Base-by-base conservation (phyloP, 1,284 basidiomycete genomes). In the Laetiporus sulphureus region DNA sequence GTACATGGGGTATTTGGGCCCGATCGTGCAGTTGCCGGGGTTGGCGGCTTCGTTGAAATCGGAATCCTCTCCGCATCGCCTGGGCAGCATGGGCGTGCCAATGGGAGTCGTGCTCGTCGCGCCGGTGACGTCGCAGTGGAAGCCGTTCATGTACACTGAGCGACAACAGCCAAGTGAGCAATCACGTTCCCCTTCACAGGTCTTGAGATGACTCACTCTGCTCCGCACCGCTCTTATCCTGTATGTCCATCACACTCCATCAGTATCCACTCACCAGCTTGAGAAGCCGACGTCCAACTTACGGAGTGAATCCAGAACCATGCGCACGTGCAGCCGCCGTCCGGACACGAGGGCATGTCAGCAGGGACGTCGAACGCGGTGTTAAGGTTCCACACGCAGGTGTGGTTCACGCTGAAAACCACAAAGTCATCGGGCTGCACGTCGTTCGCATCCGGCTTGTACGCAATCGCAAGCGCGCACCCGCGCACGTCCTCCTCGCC, bases 271-370 rank as follows among this genome's bases (percentile, higher is more conserved):
- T 27, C 8, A 27, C 25, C 25, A 27, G 13, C 25, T 27, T 18
- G n/a, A 13, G 8, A 38, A 19, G 5, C n/a, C n/a, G 6, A 20
- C 7, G 36, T 12, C 16, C 22, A 3, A 61, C 69, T 19, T 45
- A 70, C 66, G 1, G 68, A 68, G 56, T 84, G 82, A 20, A 83
- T 74, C 85, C 85, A 90, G 57, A 79, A 79, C 68, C 76, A 89
- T 4, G 77, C 72, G 58, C 85, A 87, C 18, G 67, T 72, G 56
- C 85, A 88, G 24, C 74, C 75, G 10, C 71, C 75, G 8, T 71
- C 56, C 0, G 82, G 79, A 55, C 85, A 88, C 15, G 75, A 64
- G 0, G 85, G 85, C 72, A 88, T 78, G 12, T 63, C 60, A 11
- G 62, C 67, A 0, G 85, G 85, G 18, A 88, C 71, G 39, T 70